Base-by-base conservation (phyloP, 108 stramenopile species). In the Cylindrotheca fusiformis region DNA sequence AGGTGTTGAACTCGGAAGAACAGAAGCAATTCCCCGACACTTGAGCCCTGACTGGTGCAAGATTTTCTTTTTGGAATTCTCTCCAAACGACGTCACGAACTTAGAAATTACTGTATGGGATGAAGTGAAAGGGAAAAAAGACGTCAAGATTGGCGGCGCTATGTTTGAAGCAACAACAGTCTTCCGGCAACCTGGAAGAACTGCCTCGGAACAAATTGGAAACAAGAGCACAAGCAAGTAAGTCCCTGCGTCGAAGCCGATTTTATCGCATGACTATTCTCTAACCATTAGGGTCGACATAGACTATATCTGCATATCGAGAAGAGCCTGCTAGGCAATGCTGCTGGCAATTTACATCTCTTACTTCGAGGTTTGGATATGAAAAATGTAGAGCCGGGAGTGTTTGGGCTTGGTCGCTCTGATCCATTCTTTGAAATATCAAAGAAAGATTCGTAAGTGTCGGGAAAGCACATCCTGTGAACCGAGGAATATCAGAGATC, bases 401-500 rank as follows among this genome's bases (percentile, higher is more conserved):
- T 75, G 2, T 62, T 88, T 10, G 82, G 82, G 22, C 48, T 88
- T n/a, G 87, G 87, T 10, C 74, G 83, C 1, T 77, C 81, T 17
- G 87, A 88, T 79, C 87, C 87, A 3, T 84, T 82, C 48, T 80
- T 79, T 71, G 77, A 78, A 53, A 20, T 88, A 5, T 46, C 75
- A 21, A 84, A 85, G 56, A 83, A 79, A 47, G n/a, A n/a, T n/a
- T n/a, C n/a, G n/a, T n/a, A n/a, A n/a, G n/a, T n/a, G n/a, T n/a
- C n/a, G n/a, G n/a, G n/a, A n/a, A n/a, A n/a, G n/a, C n/a, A n/a
- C n/a, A n/a, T n/a, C n/a, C n/a, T n/a, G n/a, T n/a, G n/a, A n/a
- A n/a, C n/a, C n/a, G n/a, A n/a, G n/a, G n/a, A n/a, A n/a, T n/a
- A n/a, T n/a, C n/a, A n/a, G n/a, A n/a, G n/a, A n/a, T n/a, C n/a